Conservation (phyloP, 768 basidiomycete species). For the Brasilioporus rufonigricans region DNA sequence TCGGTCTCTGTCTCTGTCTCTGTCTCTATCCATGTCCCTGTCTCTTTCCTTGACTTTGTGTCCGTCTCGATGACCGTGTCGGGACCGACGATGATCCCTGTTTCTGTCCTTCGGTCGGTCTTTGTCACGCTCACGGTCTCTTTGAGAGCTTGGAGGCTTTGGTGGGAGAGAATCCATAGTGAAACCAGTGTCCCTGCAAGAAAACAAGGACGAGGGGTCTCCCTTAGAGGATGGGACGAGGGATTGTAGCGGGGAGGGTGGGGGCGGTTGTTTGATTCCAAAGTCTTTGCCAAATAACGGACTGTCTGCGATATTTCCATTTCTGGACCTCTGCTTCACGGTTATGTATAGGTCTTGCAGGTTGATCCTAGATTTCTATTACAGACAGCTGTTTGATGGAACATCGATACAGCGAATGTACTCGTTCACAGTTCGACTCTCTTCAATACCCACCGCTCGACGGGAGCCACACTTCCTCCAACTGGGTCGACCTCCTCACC, state of each 20-base stretch:
- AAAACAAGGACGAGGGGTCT: background rate
- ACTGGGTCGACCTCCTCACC: background rate
- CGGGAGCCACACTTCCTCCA: background rate
- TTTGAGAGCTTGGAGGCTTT: conserved; percentile 19
- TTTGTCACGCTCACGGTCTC: conserved; percentile 15
- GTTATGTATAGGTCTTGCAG: too few relatives aligned
- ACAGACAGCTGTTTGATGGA: too few relatives aligned
- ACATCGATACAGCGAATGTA: too few relatives aligned
- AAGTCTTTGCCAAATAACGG: conserved; percentile 25
- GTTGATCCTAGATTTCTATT: too few relatives aligned
- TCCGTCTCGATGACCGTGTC: conserved; percentile 6
- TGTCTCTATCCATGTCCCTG: background rate
- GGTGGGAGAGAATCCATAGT: conserved; percentile 21
- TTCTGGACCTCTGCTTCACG: too few relatives aligned
- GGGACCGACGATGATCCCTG: conserved; percentile 7
- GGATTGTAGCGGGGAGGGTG: background rate
- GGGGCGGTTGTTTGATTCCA: conserved; percentile 26
- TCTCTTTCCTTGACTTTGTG: background rate
- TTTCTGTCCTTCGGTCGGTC: conserved; percentile 8
- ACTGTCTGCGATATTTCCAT: too few relatives aligned
- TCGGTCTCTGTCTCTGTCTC: background rate
- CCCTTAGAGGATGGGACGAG: background rate
- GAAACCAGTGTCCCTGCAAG: too few relatives aligned
- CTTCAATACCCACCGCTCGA: conserved; percentile 12
- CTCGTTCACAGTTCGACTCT: conserved; percentile 3